Percentiles rank a stretch among this genome's conserved stretches.
phyloP scores from a whole-genome alignment of 495 filamentous ascomycete species.

The Pyrenula aspistea region DNA sequence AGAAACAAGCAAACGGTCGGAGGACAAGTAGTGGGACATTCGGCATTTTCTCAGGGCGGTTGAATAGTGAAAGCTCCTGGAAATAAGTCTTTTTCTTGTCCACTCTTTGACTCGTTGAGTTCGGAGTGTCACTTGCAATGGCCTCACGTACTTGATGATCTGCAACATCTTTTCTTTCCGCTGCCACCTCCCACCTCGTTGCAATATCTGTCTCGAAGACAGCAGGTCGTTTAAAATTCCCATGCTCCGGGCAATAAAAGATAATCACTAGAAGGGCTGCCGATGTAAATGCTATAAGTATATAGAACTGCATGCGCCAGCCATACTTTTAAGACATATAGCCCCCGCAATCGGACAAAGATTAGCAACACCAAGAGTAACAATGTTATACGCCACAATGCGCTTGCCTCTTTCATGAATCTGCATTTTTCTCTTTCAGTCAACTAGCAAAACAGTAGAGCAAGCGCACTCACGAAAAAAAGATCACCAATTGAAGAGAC shows the following conservation, averaged over 20 bases:
- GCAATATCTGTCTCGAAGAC: background rate
- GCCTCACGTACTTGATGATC: background rate
- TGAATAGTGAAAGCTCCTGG: background rate
- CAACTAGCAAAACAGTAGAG: background rate
- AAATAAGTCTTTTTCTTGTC: background rate
- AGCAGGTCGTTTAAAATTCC: background rate
- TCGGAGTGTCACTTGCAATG: background rate
- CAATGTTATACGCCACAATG: background rate
- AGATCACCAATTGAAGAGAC: background rate
- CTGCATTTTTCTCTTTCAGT: background rate
- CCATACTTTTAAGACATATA: background rate
- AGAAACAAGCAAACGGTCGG: background rate
- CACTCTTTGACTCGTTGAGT: background rate
- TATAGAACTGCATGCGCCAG: background rate
- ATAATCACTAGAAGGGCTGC: background rate
- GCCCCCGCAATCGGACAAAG: background rate
- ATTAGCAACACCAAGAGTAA: background rate
- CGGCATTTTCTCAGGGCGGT: background rate
- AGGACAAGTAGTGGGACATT: background rate
- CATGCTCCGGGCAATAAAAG: background rate
- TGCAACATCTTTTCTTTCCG: background rate
- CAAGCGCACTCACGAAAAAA: background rate
- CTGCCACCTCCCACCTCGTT: background rate
- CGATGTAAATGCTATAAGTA: background rate
- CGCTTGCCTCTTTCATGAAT: background rate